Conservation (phyloP, 805 yeast genomes). For the Lipomyces kockii region DNA sequence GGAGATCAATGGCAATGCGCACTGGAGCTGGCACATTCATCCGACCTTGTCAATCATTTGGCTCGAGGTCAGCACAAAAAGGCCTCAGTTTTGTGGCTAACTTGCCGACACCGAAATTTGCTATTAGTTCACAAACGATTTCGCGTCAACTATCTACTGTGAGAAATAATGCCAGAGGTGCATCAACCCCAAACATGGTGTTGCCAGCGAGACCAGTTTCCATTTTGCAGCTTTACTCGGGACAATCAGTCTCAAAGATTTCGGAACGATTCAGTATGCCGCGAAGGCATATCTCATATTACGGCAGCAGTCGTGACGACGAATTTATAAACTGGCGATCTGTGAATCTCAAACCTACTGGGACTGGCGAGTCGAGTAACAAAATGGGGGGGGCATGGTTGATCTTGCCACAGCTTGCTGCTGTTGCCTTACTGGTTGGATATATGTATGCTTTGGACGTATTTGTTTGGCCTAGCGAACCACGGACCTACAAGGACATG, state of each 20-base stretch:
- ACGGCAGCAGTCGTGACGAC: conserved; percentile 16
- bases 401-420: not conserved
- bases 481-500: not conserved
- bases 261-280: not conserved
- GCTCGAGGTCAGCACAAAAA: not conserved
- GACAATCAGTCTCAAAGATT: not conserved
- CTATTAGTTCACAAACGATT: not conserved
- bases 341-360: not conserved
- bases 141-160: not conserved
- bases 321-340: conserved; percentile 13
- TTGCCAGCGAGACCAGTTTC: not conserved
- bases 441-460: not conserved
- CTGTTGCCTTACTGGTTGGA: not conserved
- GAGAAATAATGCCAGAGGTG: not conserved
- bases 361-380: not conserved
- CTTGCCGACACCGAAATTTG: not conserved
- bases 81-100: not conserved
- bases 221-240: not conserved
- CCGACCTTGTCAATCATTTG: not conserved
- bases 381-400: not conserved
- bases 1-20: not conserved
- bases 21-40: not conserved
- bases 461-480: not conserved
- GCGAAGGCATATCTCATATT: conserved; percentile 2
- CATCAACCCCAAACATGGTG: not conserved